Conservation (phyloP, 2,329 filamentous ascomycete species). For the Geosmithia flava region DNA sequence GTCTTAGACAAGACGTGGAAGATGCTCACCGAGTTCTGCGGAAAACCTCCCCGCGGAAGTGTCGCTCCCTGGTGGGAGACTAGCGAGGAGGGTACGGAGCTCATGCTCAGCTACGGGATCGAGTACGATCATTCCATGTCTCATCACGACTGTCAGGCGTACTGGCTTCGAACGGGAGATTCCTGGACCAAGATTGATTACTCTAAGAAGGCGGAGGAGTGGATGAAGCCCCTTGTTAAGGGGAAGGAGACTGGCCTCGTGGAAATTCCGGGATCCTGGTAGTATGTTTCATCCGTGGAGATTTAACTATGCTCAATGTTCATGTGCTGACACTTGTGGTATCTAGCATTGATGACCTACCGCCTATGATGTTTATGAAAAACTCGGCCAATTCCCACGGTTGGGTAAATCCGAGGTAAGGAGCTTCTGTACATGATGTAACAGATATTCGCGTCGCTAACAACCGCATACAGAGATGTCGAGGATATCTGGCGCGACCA, state of each 20-base stretch:
- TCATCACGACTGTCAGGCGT: constrained; percentile 51
- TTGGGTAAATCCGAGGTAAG: constrained; percentile 31
- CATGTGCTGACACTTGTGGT: constrained; percentile 26
- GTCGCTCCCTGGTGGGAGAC: constrained; percentile 69
- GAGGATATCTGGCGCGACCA: constrained; percentile 55
- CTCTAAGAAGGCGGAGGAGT: constrained; percentile 13
- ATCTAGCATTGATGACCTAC: constrained; percentile 41
- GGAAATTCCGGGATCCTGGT: constrained; percentile 42
- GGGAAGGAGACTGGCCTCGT: constrained; percentile 50
- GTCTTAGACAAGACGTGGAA: constrained; percentile 44
- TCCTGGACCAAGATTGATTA: constrained; percentile 60
- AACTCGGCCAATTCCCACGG: constrained; percentile 50
- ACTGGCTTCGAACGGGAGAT: constrained; percentile 52
- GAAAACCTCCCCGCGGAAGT: constrained; percentile 57
- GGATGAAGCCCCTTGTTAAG: constrained; percentile 39
- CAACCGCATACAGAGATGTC: constrained; percentile 26
- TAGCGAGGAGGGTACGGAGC: constrained; percentile 51
- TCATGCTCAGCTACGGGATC: constrained; percentile 53
- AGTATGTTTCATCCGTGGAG: not conserved
- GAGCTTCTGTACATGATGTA: not conserved
- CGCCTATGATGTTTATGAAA: constrained; percentile 65
- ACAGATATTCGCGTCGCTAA: not conserved
- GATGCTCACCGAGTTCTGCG: constrained; percentile 53
- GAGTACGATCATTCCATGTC: constrained; percentile 59
- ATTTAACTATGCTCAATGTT: not conserved